Percentiles rank a stretch among this genome's conserved stretches.
Evolutionary conservation across 768 basidiomycete species (phyloP).

Genomic region (Mycena olivaceomarginata): DNA sequence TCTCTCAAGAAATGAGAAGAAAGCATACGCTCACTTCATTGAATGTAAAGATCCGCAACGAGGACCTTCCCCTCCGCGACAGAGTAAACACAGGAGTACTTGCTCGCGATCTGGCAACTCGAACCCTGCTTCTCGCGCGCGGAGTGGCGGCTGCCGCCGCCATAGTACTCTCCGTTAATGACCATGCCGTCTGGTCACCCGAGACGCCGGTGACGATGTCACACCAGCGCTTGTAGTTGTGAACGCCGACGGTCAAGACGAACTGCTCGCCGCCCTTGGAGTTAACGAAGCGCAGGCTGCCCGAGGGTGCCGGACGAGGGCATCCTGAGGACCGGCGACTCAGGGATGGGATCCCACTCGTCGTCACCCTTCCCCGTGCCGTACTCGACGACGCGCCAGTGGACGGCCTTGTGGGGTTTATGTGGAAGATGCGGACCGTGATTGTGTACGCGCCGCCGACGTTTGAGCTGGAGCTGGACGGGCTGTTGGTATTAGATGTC

Average conservation of each 20-base stretch:
- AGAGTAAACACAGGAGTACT: slow-evolving; percentile 26
- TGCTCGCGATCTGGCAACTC: slow-evolving; percentile 15
- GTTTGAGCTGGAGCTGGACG: no score
- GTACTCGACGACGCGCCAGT: slow-evolving; percentile 25
- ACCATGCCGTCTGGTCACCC: slow-evolving; percentile 21
- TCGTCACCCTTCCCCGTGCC: slow-evolving; percentile 8
- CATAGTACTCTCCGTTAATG: slow-evolving; percentile 25
- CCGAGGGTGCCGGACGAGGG: slow-evolving; percentile 22
- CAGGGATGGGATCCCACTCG: slow-evolving; percentile 21
- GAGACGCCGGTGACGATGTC: slow-evolving; percentile 20
- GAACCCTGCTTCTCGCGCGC: slow-evolving; percentile 21
- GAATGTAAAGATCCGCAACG: slow-evolving; percentile 17
- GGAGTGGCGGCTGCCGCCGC: slow-evolving; percentile 16
- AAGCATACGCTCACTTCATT: slow-evolving; percentile 13
- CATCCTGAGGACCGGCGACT: slow-evolving; percentile 1
- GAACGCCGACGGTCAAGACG: slow-evolving; percentile 12
- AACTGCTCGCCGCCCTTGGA: slow-evolving; percentile 22
- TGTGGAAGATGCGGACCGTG: slow-evolving; percentile 28
- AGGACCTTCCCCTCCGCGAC: slow-evolving; percentile 19
- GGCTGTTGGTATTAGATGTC: no score
- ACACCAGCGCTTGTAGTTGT: not conserved
- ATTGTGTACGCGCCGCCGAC: slow-evolving; percentile 3
- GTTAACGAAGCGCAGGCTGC: slow-evolving; percentile 14
- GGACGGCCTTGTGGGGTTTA: slow-evolving; percentile 18
- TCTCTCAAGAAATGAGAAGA: not conserved